Evolutionary conservation across 257 asterid species (phyloP).

Genomic region (Nicotiana knightiana): DNA sequence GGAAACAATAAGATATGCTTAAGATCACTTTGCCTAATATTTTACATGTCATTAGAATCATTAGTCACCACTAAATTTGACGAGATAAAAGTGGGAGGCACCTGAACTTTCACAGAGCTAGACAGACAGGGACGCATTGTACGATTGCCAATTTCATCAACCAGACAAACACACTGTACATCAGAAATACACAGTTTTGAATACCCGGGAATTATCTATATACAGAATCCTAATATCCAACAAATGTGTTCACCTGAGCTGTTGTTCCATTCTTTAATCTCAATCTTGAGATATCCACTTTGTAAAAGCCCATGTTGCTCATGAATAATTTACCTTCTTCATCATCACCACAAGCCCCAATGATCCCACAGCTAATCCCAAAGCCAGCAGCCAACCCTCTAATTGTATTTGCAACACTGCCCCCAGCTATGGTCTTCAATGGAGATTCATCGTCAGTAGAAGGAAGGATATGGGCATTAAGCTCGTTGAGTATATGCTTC

Average conservation of each 20-base stretch:
- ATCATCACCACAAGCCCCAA: conserved; percentile 92
- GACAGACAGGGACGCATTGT: conserved; percentile 98
- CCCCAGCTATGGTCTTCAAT: conserved; percentile 91
- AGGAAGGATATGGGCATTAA: conserved; percentile 40
- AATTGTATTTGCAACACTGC: conserved; percentile 90
- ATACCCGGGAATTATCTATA: not conserved
- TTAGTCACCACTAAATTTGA: not conserved
- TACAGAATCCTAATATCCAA: not conserved
- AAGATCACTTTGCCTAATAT: not conserved
- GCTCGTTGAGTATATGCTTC: conserved; percentile 57
- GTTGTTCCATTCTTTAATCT: conserved; percentile 73
- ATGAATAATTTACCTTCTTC: conserved; percentile 75
- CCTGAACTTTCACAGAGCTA: conserved; percentile 88
- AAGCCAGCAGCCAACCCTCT: conserved; percentile 93
- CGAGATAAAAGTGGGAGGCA: conserved; percentile 18
- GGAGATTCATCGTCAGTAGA: conserved; percentile 38
- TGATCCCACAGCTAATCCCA: conserved; percentile 78
- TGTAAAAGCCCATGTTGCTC: conserved; percentile 63
- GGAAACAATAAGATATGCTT: conserved; percentile 14
- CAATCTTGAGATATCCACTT: conserved; percentile 70
- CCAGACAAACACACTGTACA: conserved; percentile 93
- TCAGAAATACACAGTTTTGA: conserved; percentile 6
- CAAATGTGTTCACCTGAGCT: conserved; percentile 56
- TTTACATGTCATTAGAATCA: not conserved
- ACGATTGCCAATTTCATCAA: conserved; percentile 86